phyloP scores from a whole-genome alignment of 768 basidiomycete genomes.

The Tubosaeta sp. region DNA sequence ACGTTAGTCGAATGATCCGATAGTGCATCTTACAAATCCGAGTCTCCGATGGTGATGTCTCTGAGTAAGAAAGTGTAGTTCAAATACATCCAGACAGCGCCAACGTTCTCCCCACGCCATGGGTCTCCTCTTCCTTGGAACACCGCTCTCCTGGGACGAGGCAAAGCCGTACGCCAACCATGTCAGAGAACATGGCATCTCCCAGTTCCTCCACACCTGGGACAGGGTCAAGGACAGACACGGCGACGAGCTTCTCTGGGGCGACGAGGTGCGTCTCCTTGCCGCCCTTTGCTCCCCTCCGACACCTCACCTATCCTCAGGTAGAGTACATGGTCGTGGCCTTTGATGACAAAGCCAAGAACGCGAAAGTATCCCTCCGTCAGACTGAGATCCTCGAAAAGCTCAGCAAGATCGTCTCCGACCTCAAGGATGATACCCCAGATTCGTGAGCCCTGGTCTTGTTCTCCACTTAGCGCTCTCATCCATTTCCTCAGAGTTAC shows the following conservation, averaged over 20 bases:
- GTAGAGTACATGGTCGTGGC: slow-evolving; percentile 95
- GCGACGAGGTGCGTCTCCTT: slow-evolving; percentile 76
- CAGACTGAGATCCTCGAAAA: slow-evolving; percentile 91
- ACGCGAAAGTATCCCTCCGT: slow-evolving; percentile 86
- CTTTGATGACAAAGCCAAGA: slow-evolving; percentile 73
- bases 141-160: slow-evolving; percentile 88
- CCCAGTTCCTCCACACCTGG: slow-evolving; percentile 94
- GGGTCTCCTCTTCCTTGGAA: slow-evolving; percentile 92
- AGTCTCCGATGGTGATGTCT: background rate
- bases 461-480: background rate
- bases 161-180: slow-evolving; percentile 85
- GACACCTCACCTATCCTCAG: slow-evolving; percentile 37
- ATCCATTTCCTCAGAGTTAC: slow-evolving; percentile 44
- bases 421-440: slow-evolving; percentile 49
- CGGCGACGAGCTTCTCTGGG: slow-evolving; percentile 94
- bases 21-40: slow-evolving; percentile 18
- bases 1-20: background rate
- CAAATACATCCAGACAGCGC: background rate
- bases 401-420: slow-evolving; percentile 61
- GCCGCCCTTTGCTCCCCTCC: background rate
- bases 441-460: slow-evolving; percentile 46
- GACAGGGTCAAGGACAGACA: slow-evolving; percentile 84
- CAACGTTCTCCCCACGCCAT: slow-evolving; percentile 38
- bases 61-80: slow-evolving; percentile 15
- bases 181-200: slow-evolving; percentile 88